A percentile compares a stretch with the other conserved stretches of the same genome.
phyloP scores from a whole-genome alignment of 2,329 filamentous ascomycete genomes.

The Parasarocladium wereldwijsianum region DNA sequence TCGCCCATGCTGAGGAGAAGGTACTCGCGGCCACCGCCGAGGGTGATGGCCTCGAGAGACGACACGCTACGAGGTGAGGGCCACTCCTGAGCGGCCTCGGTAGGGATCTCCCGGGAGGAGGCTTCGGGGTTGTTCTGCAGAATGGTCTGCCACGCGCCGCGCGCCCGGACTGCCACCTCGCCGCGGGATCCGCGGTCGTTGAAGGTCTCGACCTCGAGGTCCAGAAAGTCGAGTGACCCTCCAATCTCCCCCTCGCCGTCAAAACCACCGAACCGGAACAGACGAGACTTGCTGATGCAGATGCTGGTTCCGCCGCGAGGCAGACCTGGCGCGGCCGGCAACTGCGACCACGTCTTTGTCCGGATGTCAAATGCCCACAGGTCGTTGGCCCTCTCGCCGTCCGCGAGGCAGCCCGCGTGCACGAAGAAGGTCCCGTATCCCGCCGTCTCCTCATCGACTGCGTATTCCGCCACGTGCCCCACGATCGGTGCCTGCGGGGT shows the following conservation, averaged over 20 bases:
- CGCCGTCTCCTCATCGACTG: slow-evolving; percentile 44
- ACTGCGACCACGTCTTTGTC: slow-evolving; percentile 49
- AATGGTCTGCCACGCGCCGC: slow-evolving; percentile 40
- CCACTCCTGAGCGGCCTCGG: slow-evolving; percentile 23
- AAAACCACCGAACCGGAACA: slow-evolving; percentile 73
- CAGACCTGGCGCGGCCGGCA: slow-evolving; percentile 52
- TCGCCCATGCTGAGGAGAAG: slow-evolving; percentile 49
- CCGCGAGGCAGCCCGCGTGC: slow-evolving; percentile 59
- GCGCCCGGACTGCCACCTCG: slow-evolving; percentile 35
- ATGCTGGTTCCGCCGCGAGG: slow-evolving; percentile 54
- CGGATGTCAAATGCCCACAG: slow-evolving; percentile 65
- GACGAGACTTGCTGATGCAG: slow-evolving; percentile 42
- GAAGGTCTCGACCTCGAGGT: slow-evolving; percentile 40
- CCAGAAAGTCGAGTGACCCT: slow-evolving; percentile 53
- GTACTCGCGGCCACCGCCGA: slow-evolving; percentile 46
- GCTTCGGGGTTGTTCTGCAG: slow-evolving; percentile 20
- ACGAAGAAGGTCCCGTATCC: slow-evolving; percentile 58
- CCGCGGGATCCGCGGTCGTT: slow-evolving; percentile 31
- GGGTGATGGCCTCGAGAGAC: slow-evolving; percentile 37
- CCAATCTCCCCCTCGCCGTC: slow-evolving; percentile 58
- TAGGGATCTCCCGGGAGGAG: slow-evolving; percentile 20
- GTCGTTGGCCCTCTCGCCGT: slow-evolving; percentile 47
- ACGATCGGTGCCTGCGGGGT: slow-evolving; percentile 45
- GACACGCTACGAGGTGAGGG: slow-evolving; percentile 39
- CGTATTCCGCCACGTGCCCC: slow-evolving; percentile 39